phyloP scores from a whole-genome alignment of 495 filamentous ascomycete genomes.

The Apodospora peruviana region DNA sequence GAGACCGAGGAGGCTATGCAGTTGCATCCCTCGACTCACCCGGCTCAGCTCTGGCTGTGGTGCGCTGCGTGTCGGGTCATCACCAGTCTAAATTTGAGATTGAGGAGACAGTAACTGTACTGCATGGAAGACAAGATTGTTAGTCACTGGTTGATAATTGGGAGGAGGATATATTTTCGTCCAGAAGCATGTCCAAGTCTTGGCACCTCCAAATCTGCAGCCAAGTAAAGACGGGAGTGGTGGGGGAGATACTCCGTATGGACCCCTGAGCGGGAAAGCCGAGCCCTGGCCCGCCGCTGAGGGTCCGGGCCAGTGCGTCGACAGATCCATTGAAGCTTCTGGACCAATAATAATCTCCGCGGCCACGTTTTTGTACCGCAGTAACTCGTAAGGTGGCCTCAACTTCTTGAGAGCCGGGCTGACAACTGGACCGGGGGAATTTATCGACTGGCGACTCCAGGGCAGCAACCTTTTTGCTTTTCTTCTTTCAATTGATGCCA shows the following conservation, averaged over 20 bases:
- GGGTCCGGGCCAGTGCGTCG: background rate
- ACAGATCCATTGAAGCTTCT: background rate
- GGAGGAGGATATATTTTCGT: no score
- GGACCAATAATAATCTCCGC: background rate
- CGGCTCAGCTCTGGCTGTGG: no score
- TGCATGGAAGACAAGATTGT: no score
- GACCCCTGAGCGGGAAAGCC: background rate
- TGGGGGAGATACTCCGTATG: background rate
- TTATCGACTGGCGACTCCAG: background rate
- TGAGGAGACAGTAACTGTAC: no score
- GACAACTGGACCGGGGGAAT: background rate
- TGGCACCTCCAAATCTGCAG: no score
- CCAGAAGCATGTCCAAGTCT: no score
- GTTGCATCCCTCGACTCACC: no score
- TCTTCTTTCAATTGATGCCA: slow-evolving; percentile 16
- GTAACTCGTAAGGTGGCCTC: slow-evolving; percentile 9
- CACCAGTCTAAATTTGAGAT: no score
- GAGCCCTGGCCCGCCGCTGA: background rate
- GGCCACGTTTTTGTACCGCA: background rate
- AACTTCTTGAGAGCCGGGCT: background rate
- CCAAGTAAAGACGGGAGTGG: no score
- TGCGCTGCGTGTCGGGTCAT: no score
- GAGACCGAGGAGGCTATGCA: no score
- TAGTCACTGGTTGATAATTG: no score
- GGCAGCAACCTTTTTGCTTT: slow-evolving; percentile 12